Base-by-base conservation (phyloP, 768 basidiomycete species). In the Tricholomella constricta region DNA sequence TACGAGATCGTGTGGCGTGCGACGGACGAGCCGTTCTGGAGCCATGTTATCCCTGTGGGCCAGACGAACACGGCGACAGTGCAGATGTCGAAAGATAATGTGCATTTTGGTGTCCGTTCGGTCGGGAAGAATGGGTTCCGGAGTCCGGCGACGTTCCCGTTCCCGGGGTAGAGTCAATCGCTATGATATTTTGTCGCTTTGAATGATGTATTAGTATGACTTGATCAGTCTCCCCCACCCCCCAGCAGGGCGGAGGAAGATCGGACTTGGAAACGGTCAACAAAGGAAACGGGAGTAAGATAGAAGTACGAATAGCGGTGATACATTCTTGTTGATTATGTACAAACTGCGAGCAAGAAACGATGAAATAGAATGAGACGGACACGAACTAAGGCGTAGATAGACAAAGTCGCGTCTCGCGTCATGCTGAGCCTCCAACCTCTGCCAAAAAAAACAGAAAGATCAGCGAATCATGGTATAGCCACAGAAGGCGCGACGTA, bases 1-100 rank as follows among this genome's bases (percentile, higher is more conserved):
- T 82, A 81, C 59, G 80, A 82, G 65, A 66, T 81, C 31, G 70
- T 81, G 7, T 82, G 79, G 78, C 66, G 81, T 41, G 68, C 76
- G 50, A 76, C 75, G 26, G 75, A 79, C 43, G 71, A 70, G 51
- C 68, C 75, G 26, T 70, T 72, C 29, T 81, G 79, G 80, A 73
- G 77, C 36, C 72, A 76, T 59, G 75, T 77, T 2, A 72, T 82
- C 12, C 73, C 76, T 14, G 79, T 82, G 12, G 79, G 80, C 1
- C 60, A 74, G 45, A 73, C 74, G 20, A 71, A 64, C 32, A 65
- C 56, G 36, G 69, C 69, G 45, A 81, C 75, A 19, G 66, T 82
- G 14, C 57, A 68, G 25, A 51, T 79, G 32, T 75, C 77, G 27
- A 82, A 81, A 61, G 79, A 82, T 55, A 81, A 82, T 57, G 78